These are phyloP conservation scores for Nakazawaea molendinolei DNA, from an alignment of 805 yeast genomes.

Conservation along the genomic window DNA sequence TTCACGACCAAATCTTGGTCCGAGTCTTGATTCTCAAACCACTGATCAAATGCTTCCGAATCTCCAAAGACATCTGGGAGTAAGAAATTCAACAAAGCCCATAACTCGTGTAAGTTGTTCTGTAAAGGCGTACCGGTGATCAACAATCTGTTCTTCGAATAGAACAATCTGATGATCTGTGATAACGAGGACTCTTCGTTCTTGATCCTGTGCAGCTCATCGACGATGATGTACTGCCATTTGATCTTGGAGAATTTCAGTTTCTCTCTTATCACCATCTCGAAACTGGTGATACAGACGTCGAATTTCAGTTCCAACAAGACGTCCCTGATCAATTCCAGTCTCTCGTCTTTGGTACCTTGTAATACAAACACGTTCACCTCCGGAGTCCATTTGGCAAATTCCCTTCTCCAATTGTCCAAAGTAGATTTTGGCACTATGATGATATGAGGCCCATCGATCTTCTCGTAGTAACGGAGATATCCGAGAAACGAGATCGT, in stretches of 20 bases:
- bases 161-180: conserved; percentile 84
- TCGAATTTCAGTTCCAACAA: conserved; percentile 77
- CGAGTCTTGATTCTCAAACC: conserved; percentile 63
- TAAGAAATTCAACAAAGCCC: conserved; percentile 89
- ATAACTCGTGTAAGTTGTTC: conserved; percentile 88
- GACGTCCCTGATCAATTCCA: conserved; percentile 46
- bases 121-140: conserved; percentile 97
- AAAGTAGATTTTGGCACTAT: conserved; percentile 94
- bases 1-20: conserved; percentile 80
- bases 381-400: conserved; percentile 93
- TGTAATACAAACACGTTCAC: conserved; percentile 80
- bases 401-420: conserved; percentile 95
- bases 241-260: conserved; percentile 68
- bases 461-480: conserved; percentile 65
- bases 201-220: conserved; percentile 95
- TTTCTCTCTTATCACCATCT: conserved; percentile 89
- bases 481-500: conserved; percentile 85
- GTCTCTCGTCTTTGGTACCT: conserved; percentile 83
- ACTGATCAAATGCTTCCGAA: conserved; percentile 80
- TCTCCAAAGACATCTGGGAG: conserved; percentile 95
- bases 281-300: conserved; percentile 85
- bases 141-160: conserved; percentile 74
- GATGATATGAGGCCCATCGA: conserved; percentile 86
- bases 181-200: conserved; percentile 90
- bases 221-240: conserved; percentile 92